A percentile compares a stretch with the other conserved stretches of the same genome.
These are phyloP conservation scores for Arabidopsis thaliana DNA, from an alignment of 345 rosid genomes.

Conservation along the genomic window DNA sequence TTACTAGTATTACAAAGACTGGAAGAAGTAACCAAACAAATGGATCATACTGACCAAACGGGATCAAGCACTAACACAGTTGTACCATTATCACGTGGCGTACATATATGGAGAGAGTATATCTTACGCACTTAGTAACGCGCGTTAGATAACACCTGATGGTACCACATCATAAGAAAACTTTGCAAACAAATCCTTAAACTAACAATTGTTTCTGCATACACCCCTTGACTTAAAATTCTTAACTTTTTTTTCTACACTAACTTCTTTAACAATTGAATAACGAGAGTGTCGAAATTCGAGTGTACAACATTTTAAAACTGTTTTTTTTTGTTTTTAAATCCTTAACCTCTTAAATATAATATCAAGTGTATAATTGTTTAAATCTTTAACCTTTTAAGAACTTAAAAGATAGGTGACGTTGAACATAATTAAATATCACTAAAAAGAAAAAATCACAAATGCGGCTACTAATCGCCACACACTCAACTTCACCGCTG, in stretches of 20 bases:
- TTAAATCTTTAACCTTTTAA: neutral
- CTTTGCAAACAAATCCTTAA: neutral
- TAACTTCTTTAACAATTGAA: neutral
- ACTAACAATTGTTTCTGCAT: neutral
- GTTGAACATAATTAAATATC: neutral
- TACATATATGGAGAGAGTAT: conserved; percentile 1
- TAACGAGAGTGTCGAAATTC: neutral
- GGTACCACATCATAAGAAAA: conserved; percentile 4
- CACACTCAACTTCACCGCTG: neutral
- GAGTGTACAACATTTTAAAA: neutral
- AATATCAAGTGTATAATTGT: neutral
- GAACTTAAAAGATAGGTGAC: neutral
- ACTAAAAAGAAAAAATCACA: neutral
- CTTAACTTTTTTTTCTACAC: neutral
- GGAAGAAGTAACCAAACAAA: neutral
- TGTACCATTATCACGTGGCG: conserved; percentile 28
- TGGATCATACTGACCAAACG: neutral
- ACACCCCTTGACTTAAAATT: neutral
- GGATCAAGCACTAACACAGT: neutral
- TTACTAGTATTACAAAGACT: neutral
- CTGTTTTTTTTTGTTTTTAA: too few relatives aligned
- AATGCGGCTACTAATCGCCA: neutral
- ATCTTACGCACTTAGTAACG: conserved; percentile 20
- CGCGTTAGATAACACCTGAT: conserved; percentile 34
- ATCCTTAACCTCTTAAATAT: neutral